Conservation (phyloP, 23 red algal genomes). For the Gracilariopsis chorda region DNA sequence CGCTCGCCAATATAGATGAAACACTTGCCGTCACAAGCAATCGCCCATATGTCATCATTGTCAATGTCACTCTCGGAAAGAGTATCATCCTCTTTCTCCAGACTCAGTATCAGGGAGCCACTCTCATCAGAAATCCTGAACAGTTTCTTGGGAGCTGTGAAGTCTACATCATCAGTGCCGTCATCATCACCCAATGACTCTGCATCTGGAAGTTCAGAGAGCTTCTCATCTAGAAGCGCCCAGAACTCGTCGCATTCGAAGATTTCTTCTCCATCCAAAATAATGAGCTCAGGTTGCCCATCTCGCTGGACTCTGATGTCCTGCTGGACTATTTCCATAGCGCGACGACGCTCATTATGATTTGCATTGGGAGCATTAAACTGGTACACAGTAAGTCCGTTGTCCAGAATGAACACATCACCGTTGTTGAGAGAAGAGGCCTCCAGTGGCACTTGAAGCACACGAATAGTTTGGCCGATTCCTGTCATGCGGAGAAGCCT, state of each 20-base stretch:
- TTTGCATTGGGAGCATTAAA: conserved; percentile 34
- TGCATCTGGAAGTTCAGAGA: conserved; percentile 12
- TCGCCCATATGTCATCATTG: conserved; percentile 51
- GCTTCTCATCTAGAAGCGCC: conserved; percentile 56
- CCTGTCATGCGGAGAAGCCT: conserved; percentile 45
- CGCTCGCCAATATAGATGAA: conserved; percentile 45
- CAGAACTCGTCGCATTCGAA: conserved; percentile 38
- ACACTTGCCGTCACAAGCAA: conserved; percentile 19
- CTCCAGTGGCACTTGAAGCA: conserved; percentile 58
- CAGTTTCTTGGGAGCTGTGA: conserved; percentile 14
- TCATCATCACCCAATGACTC: conserved; percentile 10
- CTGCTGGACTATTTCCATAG: conserved; percentile 51
- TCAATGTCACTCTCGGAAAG: conserved; percentile 40
- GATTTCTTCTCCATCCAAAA: conserved; percentile 65
- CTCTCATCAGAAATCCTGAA: conserved; percentile 50
- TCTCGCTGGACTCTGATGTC: conserved; percentile 52
- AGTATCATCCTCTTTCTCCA: conserved; percentile 33
- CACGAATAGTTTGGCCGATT: conserved; percentile 27
- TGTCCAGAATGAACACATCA: conserved; percentile 74
- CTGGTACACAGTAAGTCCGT: conserved; percentile 61
- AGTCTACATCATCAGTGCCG: conserved; percentile 21
- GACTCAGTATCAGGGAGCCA: conserved; percentile 25
- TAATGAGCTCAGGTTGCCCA: conserved; percentile 43
- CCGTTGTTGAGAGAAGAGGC: conserved; percentile 47
- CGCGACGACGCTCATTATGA: conserved; percentile 49